Conservation (phyloP, 495 filamentous ascomycete genomes). For the Acidiella bohemica region DNA sequence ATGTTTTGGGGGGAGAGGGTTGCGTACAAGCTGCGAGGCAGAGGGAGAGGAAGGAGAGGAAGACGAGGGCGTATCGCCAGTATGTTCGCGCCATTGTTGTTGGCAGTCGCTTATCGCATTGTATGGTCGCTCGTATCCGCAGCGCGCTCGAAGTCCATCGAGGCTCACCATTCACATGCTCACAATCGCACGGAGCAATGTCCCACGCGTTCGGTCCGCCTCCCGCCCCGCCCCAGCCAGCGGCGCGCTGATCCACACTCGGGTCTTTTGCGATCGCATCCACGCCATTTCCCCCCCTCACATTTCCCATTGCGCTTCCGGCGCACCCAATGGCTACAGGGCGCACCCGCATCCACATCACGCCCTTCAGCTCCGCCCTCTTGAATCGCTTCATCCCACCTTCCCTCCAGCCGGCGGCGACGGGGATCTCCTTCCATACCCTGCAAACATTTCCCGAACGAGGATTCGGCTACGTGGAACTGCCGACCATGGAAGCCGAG, state of each 20-base stretch:
- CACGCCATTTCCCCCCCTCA: too few species aligned
- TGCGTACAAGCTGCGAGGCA: conserved; percentile 26
- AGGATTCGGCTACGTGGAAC: conserved; percentile 74
- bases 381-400: conserved; percentile 54
- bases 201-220: too few species aligned
- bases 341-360: conserved; percentile 64
- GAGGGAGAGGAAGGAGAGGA: conserved; percentile 21
- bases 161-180: too few species aligned
- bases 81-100: conserved; percentile 7
- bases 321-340: too few species aligned
- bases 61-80: conserved; percentile 11
- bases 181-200: too few species aligned
- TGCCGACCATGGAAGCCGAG: conserved; percentile 67
- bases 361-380: conserved; percentile 62
- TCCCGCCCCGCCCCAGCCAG: too few species aligned
- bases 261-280: background rate
- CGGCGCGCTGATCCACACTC: too few species aligned
- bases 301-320: too few species aligned
- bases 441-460: conserved; percentile 80
- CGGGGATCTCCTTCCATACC: conserved; percentile 71
- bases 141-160: too few species aligned
- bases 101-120: background rate
- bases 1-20: background rate
- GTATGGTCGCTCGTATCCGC: background rate
- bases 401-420: conserved; percentile 48